Base-by-base conservation (phyloP, 805 yeast genomes). In the Candida ponderosae region DNA sequence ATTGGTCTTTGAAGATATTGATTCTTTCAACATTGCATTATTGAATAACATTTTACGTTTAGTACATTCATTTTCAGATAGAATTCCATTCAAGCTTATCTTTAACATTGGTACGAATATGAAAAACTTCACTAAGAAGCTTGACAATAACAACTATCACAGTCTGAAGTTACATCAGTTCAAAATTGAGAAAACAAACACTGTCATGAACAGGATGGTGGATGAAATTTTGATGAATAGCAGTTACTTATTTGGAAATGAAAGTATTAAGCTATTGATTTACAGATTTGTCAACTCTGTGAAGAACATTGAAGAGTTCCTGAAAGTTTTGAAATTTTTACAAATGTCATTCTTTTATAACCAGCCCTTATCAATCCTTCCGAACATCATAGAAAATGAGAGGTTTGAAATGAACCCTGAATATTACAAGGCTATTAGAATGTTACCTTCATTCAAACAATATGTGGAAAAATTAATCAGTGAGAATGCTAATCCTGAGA, bases 391-490 rank as follows among this genome's bases (percentile, higher is more conserved):
- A 11, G 33, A 35, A 9, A 37, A 36, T 11, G 36, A 27, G 3
- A 26, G 24, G 6, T 3, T 35, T 5, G 15, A 29, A 1, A 21
- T 52, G 11, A 31, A 35, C 14, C 23, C 40, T 3, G 36, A 24
- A 14, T 48, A 61, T 32, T 33, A 39, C 13, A 32, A 35, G 4
- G 56, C 62, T 2, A 36, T 64, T 2, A 49, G 66, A 29, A 47
- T 52, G 46, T 44, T 65, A 24, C 63, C 65, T 0, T 63, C 72
- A 0, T 65, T 65, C 40, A 46, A 40, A 32, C 33, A 38, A 17
- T 44, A 47, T 34, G 40, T 61, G 6, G 52, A 49, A 24, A 28
- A 19, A 2, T 17, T 43, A 5, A 23, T 40, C 20, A 42, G 42
- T 28, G 34, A 41, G 29, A 34, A 37, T 11, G 34, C 29, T 32